Conservation (phyloP, 202 grass and related monocot species). For the Schoenoplectus tabernaemontani region DNA sequence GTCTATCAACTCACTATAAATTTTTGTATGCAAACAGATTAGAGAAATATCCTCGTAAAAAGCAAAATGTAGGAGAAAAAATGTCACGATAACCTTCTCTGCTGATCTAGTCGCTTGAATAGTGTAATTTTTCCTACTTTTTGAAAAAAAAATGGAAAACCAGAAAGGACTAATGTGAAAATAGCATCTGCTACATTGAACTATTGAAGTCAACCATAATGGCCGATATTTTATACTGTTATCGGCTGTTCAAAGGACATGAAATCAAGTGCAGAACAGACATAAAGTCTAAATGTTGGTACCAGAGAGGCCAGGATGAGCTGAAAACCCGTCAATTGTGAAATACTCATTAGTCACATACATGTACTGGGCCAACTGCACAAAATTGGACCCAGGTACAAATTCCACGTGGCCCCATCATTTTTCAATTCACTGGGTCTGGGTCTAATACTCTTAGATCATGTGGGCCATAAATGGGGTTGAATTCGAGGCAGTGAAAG, state of each 20-base stretch:
- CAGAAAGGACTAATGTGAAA: not conserved
- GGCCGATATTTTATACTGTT: not conserved
- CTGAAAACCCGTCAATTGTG: not conserved
- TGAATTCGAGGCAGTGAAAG: not conserved
- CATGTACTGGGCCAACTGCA: not conserved
- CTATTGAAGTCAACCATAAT: not conserved
- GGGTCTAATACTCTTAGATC: not conserved
- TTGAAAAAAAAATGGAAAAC: not conserved
- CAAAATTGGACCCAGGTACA: not conserved
- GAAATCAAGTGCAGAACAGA: not conserved
- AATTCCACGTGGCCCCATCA: not conserved
- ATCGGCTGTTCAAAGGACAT: not conserved
- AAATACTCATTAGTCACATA: not conserved
- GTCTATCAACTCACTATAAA: no score
- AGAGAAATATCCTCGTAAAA: not conserved
- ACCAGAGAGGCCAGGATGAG: not conserved
- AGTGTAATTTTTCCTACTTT: not conserved
- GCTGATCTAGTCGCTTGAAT: not conserved
- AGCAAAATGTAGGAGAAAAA: not conserved
- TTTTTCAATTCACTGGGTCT: not conserved
- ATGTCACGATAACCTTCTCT: not conserved
- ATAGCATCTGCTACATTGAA: not conserved
- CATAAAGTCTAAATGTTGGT: not conserved
- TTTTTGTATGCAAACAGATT: not conserved
- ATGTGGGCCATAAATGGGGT: not conserved